These are phyloP conservation scores for Stygiomarasmius scandens DNA, from an alignment of 1,284 basidiomycete species.

Conservation along the genomic window DNA sequence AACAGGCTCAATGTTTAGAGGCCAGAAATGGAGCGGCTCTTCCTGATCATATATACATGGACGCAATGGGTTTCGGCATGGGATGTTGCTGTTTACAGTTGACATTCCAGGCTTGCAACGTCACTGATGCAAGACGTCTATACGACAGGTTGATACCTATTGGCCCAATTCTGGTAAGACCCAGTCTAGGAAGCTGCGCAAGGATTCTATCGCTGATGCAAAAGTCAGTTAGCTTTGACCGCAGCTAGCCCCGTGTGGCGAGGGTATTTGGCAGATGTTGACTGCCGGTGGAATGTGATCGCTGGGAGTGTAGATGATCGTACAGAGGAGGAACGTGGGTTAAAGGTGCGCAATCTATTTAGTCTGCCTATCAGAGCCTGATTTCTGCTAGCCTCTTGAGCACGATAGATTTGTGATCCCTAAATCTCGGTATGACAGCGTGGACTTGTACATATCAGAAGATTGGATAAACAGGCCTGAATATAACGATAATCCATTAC, in stretches of 20 bases:
- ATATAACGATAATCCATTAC: conserved; percentile 90
- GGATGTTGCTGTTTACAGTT: conserved; percentile 98
- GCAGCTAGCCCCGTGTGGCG: conserved; percentile 95
- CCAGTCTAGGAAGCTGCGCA: conserved; percentile 5
- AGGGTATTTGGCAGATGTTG: conserved; percentile 94
- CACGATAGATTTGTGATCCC: conserved; percentile 80
- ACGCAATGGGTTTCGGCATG: conserved; percentile 99
- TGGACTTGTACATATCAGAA: conserved; percentile 91
- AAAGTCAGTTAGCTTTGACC: conserved; percentile 81
- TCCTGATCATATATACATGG: conserved; percentile 94
- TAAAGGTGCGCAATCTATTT: conserved; percentile 55
- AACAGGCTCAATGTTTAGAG: conserved; percentile 49
- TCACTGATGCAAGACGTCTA: conserved; percentile 87
- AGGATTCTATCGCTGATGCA: conserved; percentile 1
- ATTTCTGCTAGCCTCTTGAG: conserved; percentile 66
- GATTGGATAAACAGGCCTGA: conserved; percentile 86
- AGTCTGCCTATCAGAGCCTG: conserved; percentile 8
- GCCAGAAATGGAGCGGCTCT: conserved; percentile 88
- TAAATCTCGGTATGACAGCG: conserved; percentile 97
- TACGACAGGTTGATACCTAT: conserved; percentile 96
- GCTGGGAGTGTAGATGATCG: conserved; percentile 97
- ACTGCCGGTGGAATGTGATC: conserved; percentile 98
- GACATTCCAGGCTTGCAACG: conserved; percentile 96
- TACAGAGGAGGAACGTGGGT: conserved; percentile 90
- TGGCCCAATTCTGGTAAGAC: conserved; percentile 87